Evolutionary conservation across 2,329 filamentous ascomycete species (phyloP).

Genomic region (Colletotrichum salicis): DNA sequence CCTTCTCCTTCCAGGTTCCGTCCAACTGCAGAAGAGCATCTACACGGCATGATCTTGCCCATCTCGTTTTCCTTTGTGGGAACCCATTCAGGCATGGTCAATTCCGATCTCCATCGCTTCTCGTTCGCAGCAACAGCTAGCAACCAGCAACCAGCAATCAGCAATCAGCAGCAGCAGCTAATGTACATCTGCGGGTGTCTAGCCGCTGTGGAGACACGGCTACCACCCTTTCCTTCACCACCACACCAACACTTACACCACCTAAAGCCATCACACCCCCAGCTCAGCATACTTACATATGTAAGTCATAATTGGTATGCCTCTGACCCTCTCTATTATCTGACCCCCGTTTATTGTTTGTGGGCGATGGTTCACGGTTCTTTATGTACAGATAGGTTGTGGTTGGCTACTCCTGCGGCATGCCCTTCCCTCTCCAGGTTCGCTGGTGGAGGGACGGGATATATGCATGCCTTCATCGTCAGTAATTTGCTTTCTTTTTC

Average conservation of each 20-base stretch:
- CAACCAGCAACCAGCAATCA: background rate
- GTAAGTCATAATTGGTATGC: constrained; percentile 32
- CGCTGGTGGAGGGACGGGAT: background rate
- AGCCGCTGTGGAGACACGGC: constrained; percentile 29
- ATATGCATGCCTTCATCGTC: background rate
- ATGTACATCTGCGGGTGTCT: constrained; percentile 28
- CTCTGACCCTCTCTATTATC: constrained; percentile 2
- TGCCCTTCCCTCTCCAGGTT: background rate
- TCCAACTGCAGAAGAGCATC: constrained; percentile 30
- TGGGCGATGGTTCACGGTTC: background rate
- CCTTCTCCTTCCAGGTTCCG: background rate
- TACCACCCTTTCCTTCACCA: constrained; percentile 2
- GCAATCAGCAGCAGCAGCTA: background rate
- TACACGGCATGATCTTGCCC: background rate
- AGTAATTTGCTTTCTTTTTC: background rate
- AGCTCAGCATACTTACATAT: constrained; percentile 30
- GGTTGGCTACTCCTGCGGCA: background rate
- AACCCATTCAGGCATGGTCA: constrained; percentile 3
- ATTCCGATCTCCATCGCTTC: constrained; percentile 25
- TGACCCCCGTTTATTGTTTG: background rate
- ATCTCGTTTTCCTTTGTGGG: constrained; percentile 31
- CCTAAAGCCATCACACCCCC: background rate
- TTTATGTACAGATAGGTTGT: background rate
- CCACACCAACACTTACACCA: background rate
- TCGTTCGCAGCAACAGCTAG: constrained; percentile 15